Percentiles rank a stretch among this genome's conserved stretches.
These are phyloP conservation scores for Asterophora lycoperdoides DNA, from an alignment of 768 basidiomycete species.

Conservation along the genomic window DNA sequence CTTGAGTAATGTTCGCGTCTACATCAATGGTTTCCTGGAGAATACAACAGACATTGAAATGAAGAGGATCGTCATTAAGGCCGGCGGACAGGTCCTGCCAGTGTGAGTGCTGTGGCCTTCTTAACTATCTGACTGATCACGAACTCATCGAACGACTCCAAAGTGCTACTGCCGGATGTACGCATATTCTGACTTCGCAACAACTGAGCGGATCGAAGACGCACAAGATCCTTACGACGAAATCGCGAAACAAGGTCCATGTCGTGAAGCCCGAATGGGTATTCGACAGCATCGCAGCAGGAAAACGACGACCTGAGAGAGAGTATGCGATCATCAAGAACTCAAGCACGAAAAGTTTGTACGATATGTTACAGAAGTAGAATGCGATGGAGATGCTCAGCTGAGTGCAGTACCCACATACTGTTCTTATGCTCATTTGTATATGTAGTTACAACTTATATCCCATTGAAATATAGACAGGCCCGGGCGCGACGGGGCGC, in stretches of 20 bases:
- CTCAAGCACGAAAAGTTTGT: slow-evolving; percentile 32
- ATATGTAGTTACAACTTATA: neutral
- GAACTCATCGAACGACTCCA: slow-evolving; percentile 10
- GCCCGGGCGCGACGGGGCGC: no score
- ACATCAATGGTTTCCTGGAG: slow-evolving; percentile 66
- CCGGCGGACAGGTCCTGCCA: slow-evolving; percentile 54
- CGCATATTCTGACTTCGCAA: slow-evolving; percentile 76
- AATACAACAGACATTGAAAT: slow-evolving; percentile 79
- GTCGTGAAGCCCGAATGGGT: slow-evolving; percentile 79
- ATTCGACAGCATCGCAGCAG: slow-evolving; percentile 57
- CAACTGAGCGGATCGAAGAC: slow-evolving; percentile 69
- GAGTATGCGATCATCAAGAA: slow-evolving; percentile 48
- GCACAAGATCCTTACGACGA: slow-evolving; percentile 54
- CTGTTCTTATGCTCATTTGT: neutral
- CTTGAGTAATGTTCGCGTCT: slow-evolving; percentile 49
- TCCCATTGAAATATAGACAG: no score
- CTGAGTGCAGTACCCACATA: neutral
- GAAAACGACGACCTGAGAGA: slow-evolving; percentile 58
- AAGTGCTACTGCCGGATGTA: slow-evolving; percentile 59
- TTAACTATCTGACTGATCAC: neutral
- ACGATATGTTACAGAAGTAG: slow-evolving; percentile 30
- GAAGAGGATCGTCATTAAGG: slow-evolving; percentile 59
- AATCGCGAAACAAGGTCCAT: slow-evolving; percentile 44
- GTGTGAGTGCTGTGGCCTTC: slow-evolving; percentile 38
- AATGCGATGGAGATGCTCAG: neutral